Percentiles rank a stretch among this genome's conserved stretches.
Evolutionary conservation across 148 eudicot species (phyloP).

Genomic region (Persicaria tinctoria): DNA sequence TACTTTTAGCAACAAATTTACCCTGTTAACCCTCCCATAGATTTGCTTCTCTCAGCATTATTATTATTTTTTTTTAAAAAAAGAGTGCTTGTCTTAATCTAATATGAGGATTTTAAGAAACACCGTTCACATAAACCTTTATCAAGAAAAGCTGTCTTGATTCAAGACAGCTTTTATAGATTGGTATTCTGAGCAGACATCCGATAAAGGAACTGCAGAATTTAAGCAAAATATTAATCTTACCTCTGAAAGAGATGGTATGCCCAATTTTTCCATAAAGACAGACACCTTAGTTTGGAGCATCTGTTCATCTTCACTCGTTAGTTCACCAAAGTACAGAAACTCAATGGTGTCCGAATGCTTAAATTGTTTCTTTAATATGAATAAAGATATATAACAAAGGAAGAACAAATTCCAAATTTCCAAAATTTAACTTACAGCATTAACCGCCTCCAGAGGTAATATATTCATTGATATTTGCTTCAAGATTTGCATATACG

Average conservation of each 20-base stretch:
- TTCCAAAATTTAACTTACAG: conserved; percentile 30
- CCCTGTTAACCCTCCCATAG: background rate
- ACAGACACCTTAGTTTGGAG: conserved; percentile 45
- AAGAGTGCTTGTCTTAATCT: background rate
- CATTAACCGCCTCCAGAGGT: conserved; percentile 58
- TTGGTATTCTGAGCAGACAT: background rate
- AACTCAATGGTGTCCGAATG: conserved; percentile 52
- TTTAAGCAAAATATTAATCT: conserved; percentile 16
- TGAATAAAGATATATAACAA: background rate
- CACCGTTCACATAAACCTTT: background rate
- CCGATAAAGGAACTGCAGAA: background rate
- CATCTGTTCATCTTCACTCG: conserved; percentile 43
- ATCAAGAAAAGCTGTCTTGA: too few relatives aligned
- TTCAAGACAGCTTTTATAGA: background rate
- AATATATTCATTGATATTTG: conserved; percentile 50
- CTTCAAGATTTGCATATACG: conserved; percentile 69
- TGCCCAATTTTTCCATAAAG: conserved; percentile 49
- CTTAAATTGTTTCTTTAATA: conserved; percentile 76
- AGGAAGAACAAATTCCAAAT: background rate
- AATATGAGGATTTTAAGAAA: background rate
- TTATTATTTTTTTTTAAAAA: too few relatives aligned
- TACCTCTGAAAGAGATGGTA: conserved; percentile 87
- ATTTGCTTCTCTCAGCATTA: too few relatives aligned
- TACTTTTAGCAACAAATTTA: background rate
- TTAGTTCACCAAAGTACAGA: conserved; percentile 63